Base-by-base conservation (phyloP, 192 early-diverging fungal species). In the Backusella liffmaniae region DNA sequence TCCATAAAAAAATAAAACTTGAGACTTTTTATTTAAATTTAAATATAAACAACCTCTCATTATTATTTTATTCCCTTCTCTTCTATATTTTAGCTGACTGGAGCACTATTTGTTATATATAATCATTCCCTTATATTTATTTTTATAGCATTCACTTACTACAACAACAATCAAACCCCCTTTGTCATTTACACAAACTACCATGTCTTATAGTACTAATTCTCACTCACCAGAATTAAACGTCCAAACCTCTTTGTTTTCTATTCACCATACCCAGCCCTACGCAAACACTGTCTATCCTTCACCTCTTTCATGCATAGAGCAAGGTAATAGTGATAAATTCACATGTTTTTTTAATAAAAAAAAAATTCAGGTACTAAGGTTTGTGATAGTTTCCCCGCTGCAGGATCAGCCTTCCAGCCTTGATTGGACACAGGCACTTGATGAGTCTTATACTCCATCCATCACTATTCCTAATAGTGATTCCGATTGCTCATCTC, bases 291-390 rank as follows among this genome's bases (percentile, higher is more conserved):
- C 56, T 29, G 56, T 62, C 56, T 62, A 62, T 29, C 56, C 56
- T 62, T 62, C 56, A 3, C 56, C 56, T 62, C 56, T 62, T 62
- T 62, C 56, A 29, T 62, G 56, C 56, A 62, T 62, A 62, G 56
- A 29, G n/a, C 56, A 62, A 62, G 56, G 56, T 62, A 21, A 53
- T 32, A 21, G 21, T 53, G 51, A 21, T 53, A 62, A 26, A 62
- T 26, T 29, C 26, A 62, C 56, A 62, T 62, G 7, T 39, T 8
- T 39, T 39, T 39, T 16, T 12, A 21, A 62, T 12, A 21, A 62
- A 32, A 32, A 32, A 32, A 32, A 32, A 62, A 9, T 62, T 23
- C 26, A 62, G 56, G 13, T 62, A 62, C 23, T 62, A 62, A 62
- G 1, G 9, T 29, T 1, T 62, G 23, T 12, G 23, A 62, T 29